phyloP scores from a whole-genome alignment of 1,139 yeast genomes.

The Casaregolazyma lundiana region DNA sequence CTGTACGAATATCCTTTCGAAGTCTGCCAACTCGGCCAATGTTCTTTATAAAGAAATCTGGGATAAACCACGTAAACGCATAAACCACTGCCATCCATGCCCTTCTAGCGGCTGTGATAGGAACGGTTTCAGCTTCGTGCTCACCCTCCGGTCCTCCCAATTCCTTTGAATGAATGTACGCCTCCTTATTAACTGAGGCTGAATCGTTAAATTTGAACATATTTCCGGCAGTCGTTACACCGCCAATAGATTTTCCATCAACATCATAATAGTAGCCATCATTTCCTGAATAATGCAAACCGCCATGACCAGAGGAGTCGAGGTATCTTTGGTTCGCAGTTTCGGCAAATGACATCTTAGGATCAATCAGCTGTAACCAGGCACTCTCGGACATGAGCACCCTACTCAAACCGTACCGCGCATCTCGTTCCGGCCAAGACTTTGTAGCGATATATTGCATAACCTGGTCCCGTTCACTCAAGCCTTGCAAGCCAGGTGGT shows the following conservation, averaged over 20 bases:
- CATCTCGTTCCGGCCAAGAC: slow-evolving; percentile 39
- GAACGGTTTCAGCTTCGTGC: slow-evolving; percentile 31
- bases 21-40: slow-evolving; percentile 29
- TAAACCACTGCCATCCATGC: slow-evolving; percentile 38
- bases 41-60: slow-evolving; percentile 33
- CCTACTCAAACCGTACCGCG: slow-evolving; percentile 39
- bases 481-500: slow-evolving; percentile 16
- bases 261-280: slow-evolving; percentile 32
- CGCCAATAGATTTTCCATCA: slow-evolving; percentile 34
- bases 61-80: slow-evolving; percentile 39
- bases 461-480: slow-evolving; percentile 35
- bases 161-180: slow-evolving; percentile 30
- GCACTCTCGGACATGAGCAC: slow-evolving; percentile 39
- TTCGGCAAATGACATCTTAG: slow-evolving; percentile 34
- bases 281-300: slow-evolving; percentile 19
- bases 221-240: slow-evolving; percentile 34
- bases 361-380: slow-evolving; percentile 40
- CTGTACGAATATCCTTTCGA: slow-evolving; percentile 36
- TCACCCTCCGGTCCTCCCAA: slow-evolving; percentile 33
- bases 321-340: slow-evolving; percentile 26
- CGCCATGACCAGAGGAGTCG: slow-evolving; percentile 23
- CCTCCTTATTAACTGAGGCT: slow-evolving; percentile 28
- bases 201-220: slow-evolving; percentile 35
- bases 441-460: slow-evolving; percentile 27
- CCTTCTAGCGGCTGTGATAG: slow-evolving; percentile 28